phyloP scores from a whole-genome alignment of 768 basidiomycete genomes.

The Suillus fuscotomentosus region DNA sequence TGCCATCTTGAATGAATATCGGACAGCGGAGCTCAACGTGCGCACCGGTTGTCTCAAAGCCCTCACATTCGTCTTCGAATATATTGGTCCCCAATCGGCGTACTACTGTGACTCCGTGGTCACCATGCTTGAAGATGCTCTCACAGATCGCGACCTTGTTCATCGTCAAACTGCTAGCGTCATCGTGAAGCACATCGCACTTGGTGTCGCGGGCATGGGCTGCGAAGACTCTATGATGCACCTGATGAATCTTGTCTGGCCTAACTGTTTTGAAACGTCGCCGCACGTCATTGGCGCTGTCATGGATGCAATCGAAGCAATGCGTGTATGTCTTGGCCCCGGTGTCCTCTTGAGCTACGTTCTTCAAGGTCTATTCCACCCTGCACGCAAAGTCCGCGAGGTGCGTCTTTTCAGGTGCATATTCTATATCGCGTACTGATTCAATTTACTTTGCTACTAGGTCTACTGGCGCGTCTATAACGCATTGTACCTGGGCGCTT shows the following conservation, averaged over 20 bases:
- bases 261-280: slow-evolving; percentile 97
- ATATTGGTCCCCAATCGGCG: slow-evolving; percentile 94
- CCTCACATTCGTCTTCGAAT: slow-evolving; percentile 98
- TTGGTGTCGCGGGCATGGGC: slow-evolving; percentile 95
- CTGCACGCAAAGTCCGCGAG: slow-evolving; percentile 94
- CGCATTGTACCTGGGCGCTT: slow-evolving; percentile 86
- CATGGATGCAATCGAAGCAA: slow-evolving; percentile 97
- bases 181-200: slow-evolving; percentile 96
- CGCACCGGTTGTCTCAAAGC: slow-evolving; percentile 99
- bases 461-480: slow-evolving; percentile 97
- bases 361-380: slow-evolving; percentile 95
- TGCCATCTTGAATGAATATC: slow-evolving; percentile 97
- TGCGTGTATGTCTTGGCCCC: slow-evolving; percentile 94
- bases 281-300: slow-evolving; percentile 98
- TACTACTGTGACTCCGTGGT: slow-evolving; percentile 98
- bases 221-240: slow-evolving; percentile 99
- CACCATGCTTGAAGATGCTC: slow-evolving; percentile 96
- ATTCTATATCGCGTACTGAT: slow-evolving; percentile 6
- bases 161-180: slow-evolving; percentile 98
- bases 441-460: slow-evolving; percentile 22
- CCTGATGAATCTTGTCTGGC: slow-evolving; percentile 98
- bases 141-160: slow-evolving; percentile 97
- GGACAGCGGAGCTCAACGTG: slow-evolving; percentile 97
- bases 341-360: slow-evolving; percentile 91
- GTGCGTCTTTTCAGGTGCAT: slow-evolving; percentile 41